Conservation (phyloP, 2,329 filamentous ascomycete species). For the Clonostachys solani region DNA sequence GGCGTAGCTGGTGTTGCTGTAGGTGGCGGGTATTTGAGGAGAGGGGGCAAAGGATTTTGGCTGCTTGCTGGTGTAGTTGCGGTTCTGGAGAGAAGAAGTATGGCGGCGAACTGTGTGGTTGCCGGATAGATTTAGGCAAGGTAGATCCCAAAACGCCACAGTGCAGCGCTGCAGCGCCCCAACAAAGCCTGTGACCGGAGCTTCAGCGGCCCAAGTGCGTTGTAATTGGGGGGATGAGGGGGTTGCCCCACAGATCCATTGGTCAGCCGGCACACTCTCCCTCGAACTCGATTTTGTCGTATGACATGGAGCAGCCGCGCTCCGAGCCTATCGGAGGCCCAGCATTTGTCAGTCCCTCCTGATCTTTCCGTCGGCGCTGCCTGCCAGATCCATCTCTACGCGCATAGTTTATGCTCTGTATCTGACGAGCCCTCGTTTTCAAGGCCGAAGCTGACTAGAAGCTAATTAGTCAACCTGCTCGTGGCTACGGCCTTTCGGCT, state of each 20-base stretch:
- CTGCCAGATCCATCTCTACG: too few relatives aligned
- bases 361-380: neutral
- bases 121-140: neutral
- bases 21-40: too few relatives aligned
- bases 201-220: neutral
- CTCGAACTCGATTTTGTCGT: neutral
- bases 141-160: neutral
- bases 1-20: too few relatives aligned
- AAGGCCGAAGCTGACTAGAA: too few relatives aligned
- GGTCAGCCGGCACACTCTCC: neutral
- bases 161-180: neutral
- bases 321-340: conserved; percentile 20
- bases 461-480: too few relatives aligned
- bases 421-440: too few relatives aligned
- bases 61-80: too few relatives aligned
- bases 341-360: conserved; percentile 21
- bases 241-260: neutral
- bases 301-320: conserved; percentile 8
- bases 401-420: too few relatives aligned
- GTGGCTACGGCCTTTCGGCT: too few relatives aligned
- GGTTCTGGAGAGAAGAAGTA: neutral
- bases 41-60: too few relatives aligned
- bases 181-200: neutral
- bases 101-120: neutral
- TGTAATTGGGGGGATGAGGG: neutral